Percentiles rank a stretch among this genome's conserved stretches.
Conservation (phyloP, 2,329 filamentous ascomycete genomes). For the Dryadomyces quercus-mongolicae region DNA sequence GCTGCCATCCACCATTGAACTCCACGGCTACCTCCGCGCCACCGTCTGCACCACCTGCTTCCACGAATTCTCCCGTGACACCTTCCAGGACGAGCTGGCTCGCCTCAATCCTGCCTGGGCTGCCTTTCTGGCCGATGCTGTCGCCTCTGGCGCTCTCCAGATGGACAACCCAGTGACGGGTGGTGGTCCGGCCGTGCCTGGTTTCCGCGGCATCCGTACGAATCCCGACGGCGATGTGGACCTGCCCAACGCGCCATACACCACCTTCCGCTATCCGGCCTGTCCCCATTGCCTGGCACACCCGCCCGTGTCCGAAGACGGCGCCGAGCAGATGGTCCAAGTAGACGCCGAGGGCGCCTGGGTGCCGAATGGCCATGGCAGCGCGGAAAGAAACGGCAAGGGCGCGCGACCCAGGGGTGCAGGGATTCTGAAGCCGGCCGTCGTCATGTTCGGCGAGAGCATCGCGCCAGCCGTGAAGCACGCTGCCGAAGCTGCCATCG, state of each 20-base stretch:
- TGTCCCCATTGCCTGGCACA: constrained; percentile 67
- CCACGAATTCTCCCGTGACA: constrained; percentile 54
- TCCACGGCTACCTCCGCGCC: constrained; percentile 81
- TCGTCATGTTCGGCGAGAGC: constrained; percentile 93
- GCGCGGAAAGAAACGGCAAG: neutral
- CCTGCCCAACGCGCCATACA: constrained; percentile 74
- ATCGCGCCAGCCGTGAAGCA: constrained; percentile 58
- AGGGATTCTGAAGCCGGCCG: constrained; percentile 81
- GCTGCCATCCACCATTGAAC: constrained; percentile 58
- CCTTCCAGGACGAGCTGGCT: constrained; percentile 66
- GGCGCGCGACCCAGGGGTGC: constrained; percentile 30
- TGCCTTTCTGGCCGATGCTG: constrained; percentile 57
- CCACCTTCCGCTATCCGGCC: constrained; percentile 79
- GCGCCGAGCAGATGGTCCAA: constrained; percentile 43
- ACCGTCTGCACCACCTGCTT: constrained; percentile 72
- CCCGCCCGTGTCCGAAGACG: constrained; percentile 44
- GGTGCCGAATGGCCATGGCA: constrained; percentile 25
- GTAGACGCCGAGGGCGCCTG: constrained; percentile 75
- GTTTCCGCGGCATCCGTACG: constrained; percentile 51
- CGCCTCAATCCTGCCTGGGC: constrained; percentile 80
- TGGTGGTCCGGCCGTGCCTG: constrained; percentile 15
- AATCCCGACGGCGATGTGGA: constrained; percentile 96
- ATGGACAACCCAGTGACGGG: constrained; percentile 66
- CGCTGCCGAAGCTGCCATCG: constrained; percentile 68
- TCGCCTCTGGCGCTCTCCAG: constrained; percentile 62